These are phyloP conservation scores for Aquanectria penicillioides DNA, from an alignment of 2,329 filamentous ascomycete species.

Conservation along the genomic window DNA sequence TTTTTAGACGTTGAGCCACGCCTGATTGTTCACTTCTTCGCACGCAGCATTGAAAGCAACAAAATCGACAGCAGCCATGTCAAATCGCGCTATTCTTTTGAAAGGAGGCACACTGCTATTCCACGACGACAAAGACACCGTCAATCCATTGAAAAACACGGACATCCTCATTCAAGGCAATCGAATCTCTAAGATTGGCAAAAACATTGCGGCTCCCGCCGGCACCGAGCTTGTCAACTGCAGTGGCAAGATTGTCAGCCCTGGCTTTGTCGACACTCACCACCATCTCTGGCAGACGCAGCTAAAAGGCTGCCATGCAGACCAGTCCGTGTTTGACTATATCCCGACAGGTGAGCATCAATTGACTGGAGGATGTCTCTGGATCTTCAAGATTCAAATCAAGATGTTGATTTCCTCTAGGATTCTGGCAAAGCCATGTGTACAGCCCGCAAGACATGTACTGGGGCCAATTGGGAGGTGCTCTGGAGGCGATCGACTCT, in stretches of 20 bases:
- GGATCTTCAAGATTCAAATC: neutral
- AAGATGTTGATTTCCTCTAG: neutral
- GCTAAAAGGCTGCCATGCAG: constrained; percentile 9
- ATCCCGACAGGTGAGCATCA: neutral
- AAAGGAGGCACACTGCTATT: constrained; percentile 9
- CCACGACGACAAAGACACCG: constrained; percentile 13
- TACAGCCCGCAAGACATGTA: constrained; percentile 14
- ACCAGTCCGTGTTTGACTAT: constrained; percentile 11
- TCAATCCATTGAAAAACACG: constrained; percentile 3
- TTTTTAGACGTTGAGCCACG: no score
- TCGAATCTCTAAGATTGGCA: constrained; percentile 17
- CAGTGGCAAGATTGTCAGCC: constrained; percentile 22
- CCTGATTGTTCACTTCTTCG: no score
- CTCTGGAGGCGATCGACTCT: constrained; percentile 9
- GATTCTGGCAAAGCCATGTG: constrained; percentile 17
- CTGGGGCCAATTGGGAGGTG: constrained; percentile 13
- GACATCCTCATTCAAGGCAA: constrained; percentile 20
- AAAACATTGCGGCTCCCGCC: neutral
- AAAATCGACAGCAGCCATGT: neutral
- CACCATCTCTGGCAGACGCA: constrained; percentile 29
- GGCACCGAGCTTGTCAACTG: constrained; percentile 15
- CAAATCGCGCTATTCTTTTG: constrained; percentile 7
- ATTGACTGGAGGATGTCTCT: no score
- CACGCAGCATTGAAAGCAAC: neutral
- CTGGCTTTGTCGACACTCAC: constrained; percentile 29